Evolutionary conservation across 495 filamentous ascomycete genomes (phyloP), one percentile per base, ranked within the genome.

Genomic region (Penicillium nucicola): DNA sequence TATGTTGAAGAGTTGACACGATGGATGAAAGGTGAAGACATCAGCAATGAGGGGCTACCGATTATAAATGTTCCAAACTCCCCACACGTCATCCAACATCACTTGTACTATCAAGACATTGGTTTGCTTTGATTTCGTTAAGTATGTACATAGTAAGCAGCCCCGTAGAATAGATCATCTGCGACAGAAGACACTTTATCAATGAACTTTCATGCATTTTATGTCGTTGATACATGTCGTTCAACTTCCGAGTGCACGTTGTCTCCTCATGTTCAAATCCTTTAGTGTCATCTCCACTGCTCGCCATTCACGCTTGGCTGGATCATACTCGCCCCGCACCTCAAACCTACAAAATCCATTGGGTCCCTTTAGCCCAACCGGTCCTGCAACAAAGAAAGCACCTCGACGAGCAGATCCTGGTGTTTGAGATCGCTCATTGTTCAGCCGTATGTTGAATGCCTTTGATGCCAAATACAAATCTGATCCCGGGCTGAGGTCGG

Each of bases 351-450:
- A 74, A 52, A 71, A 73, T 3, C 77, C 84, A 42, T 70, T 79
- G 0, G 78, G 61, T 1, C 85, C 82, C 23, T 76, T 70, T 1
- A 92, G 40, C 45, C 85, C 84, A 0, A 95, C 78, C 2, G 88
- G 68, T 1, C 89, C 89, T 15, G 67, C 68, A 17, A 92, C 71
- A 13, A 78, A 63, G 42, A 92, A 78, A 19, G 76, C 77, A 2
- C 89, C 89, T 19, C 84, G 77, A 9, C 80, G 83, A 31, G 84
- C 77, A 20, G 78, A 61, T 17, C 55, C 58, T 18, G 46, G 44
- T 14, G 47, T 43, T 20, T 39, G 55, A 30, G 53, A 45, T 35
- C 43, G 55, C 42, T 66, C 64, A 25, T 81, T 64, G 9, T 48
- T 57, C 14, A 87, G 69, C 22, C 72, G 80, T 20, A 64, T 49